phyloP scores from a whole-genome alignment of 2,329 filamentous ascomycete genomes.

The Exserohilum turcica region DNA sequence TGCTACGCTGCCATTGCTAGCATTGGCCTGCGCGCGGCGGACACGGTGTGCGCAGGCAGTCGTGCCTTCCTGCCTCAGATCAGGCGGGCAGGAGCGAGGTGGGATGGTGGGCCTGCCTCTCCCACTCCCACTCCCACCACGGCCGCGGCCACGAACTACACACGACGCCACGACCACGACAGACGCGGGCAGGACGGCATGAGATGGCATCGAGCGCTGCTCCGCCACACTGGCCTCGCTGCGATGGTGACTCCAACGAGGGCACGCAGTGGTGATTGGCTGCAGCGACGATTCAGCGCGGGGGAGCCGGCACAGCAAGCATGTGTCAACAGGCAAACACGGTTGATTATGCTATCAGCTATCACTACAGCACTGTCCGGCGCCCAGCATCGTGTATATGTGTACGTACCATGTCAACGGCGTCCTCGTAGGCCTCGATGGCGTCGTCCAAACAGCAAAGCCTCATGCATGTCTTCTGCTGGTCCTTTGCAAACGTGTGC shows the following conservation, averaged over 20 bases:
- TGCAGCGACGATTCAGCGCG: not conserved
- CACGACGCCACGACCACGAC: no score
- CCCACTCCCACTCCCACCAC: conserved; percentile 1
- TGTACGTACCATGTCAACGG: not conserved
- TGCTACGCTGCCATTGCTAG: not conserved
- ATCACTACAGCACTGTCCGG: not conserved
- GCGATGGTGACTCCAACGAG: no score
- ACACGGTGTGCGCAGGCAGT: not conserved
- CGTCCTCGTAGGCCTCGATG: no score
- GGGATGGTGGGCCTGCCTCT: not conserved
- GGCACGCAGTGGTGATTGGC: not conserved
- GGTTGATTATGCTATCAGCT: conserved; percentile 13
- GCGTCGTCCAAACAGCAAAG: conserved; percentile 17
- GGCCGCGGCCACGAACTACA: no score
- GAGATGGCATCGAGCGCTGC: no score
- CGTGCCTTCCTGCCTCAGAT: conserved; percentile 7
- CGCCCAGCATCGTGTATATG: not conserved
- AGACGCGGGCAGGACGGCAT: no score
- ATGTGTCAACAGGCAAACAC: conserved; percentile 18
- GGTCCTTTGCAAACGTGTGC: conserved; percentile 5
- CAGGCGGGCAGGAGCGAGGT: conserved; percentile 14
- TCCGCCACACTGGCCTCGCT: conserved; percentile 11
- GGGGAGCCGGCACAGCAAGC: not conserved
- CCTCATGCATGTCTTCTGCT: conserved; percentile 5
- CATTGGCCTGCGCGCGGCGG: not conserved